phyloP scores from a whole-genome alignment of 192 early-diverging fungal genomes.

The Coemansia guatemalensis region DNA sequence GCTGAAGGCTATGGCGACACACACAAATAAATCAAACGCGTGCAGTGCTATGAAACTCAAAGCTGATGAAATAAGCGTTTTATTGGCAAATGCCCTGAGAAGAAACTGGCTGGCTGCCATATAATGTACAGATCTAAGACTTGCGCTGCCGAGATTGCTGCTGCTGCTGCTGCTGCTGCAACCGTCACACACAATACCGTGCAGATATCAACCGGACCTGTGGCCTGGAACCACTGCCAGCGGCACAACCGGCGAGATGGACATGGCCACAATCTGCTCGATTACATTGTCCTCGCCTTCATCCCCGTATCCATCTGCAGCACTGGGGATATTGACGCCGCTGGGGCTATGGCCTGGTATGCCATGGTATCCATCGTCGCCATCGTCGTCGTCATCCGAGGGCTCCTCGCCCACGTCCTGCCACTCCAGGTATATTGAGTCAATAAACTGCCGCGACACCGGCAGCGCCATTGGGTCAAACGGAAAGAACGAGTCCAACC shows the following conservation, averaged over 20 bases:
- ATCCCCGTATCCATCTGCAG: slow-evolving; percentile 24
- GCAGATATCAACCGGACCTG: background rate
- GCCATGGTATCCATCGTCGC: slow-evolving; percentile 58
- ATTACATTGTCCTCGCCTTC: slow-evolving; percentile 39
- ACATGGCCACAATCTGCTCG: slow-evolving; percentile 45
- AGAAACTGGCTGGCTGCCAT: too few species aligned
- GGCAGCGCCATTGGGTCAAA: slow-evolving; percentile 88
- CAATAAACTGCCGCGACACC: slow-evolving; percentile 66
- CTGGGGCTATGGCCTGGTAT: background rate
- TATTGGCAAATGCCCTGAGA: too few species aligned
- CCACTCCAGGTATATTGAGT: slow-evolving; percentile 82
- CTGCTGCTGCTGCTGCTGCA: too few species aligned
- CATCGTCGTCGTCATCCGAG: slow-evolving; percentile 49
- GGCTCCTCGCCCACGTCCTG: slow-evolving; percentile 58
- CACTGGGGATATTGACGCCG: background rate
- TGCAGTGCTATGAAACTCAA: too few species aligned
- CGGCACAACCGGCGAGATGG: slow-evolving; percentile 37
- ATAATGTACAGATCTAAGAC: too few species aligned
- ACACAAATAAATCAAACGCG: too few species aligned
- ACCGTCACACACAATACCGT: too few species aligned
- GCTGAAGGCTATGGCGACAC: too few species aligned
- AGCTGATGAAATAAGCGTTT: too few species aligned
- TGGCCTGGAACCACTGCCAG: slow-evolving; percentile 20
- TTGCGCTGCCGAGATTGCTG: too few species aligned
- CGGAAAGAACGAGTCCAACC: slow-evolving; percentile 85